Conservation (phyloP, 2,329 filamentous ascomycete species). For the Nemania bipapillata region DNA sequence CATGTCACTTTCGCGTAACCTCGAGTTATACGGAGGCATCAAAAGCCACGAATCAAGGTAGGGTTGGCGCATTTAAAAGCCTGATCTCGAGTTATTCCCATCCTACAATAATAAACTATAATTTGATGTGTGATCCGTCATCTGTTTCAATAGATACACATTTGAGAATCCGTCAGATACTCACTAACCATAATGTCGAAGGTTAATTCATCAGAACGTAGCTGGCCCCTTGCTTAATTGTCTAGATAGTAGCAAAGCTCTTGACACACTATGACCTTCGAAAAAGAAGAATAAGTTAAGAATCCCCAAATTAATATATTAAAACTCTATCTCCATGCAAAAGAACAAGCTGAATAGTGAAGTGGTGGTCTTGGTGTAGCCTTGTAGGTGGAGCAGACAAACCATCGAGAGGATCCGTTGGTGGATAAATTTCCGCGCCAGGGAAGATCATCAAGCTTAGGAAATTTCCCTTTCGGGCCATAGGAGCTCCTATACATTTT, state of each 20-base stretch:
- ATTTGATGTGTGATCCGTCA: not conserved
- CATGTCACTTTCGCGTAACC: not conserved
- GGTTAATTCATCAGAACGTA: too few relatives aligned
- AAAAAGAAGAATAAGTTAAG: not conserved
- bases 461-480: constrained; percentile 19
- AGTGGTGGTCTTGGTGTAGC: constrained; percentile 7
- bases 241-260: too few relatives aligned
- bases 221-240: too few relatives aligned
- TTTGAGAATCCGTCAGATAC: not conserved
- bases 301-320: not conserved
- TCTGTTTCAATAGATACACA: not conserved
- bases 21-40: not conserved
- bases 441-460: constrained; percentile 5
- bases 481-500: not conserved
- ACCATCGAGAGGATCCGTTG: constrained; percentile 28
- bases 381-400: constrained; percentile 15
- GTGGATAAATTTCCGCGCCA: constrained; percentile 31
- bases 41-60: constrained; percentile 10
- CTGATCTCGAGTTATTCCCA: not conserved
- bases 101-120: not conserved
- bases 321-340: too few relatives aligned
- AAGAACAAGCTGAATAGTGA: not conserved
- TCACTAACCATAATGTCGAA: too few relatives aligned
- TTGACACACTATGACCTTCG: not conserved
- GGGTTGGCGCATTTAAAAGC: not conserved